Evolutionary conservation across 805 yeast species (phyloP), one percentile per base, ranked within the genome.

Genomic region (Ascoidea rubescens): DNA sequence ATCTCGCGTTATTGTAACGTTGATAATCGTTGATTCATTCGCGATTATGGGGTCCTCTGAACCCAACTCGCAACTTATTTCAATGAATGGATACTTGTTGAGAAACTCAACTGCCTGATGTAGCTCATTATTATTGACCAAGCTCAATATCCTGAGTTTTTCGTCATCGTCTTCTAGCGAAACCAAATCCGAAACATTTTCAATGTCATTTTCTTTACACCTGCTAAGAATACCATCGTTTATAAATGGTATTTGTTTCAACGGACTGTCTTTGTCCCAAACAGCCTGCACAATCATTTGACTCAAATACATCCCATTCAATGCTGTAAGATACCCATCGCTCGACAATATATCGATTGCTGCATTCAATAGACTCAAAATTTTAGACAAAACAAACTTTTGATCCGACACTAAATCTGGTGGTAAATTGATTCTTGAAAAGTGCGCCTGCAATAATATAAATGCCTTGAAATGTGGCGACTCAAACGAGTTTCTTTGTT

Each of bases 241-340:
- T 51, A 89, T 78, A 58, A 70, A 75, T 1, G 99, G 99, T 43
- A 91, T 71, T 65, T 91, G 99, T 59, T 77, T 78, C 60, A 91
- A 72, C 3, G 58, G 54, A 49, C 78, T 77, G 52, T 86, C 96
- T 5, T 79, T 71, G 57, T 80, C 86, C 95, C 96, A 88, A 31
- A 86, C 70, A 0, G 85, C 95, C 64, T 91, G 98, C 1, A 84
- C 78, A 5, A 87, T 67, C 95, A 88, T 86, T 62, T 93, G 99
- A 1, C 85, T 75, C 50, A 89, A 62, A 62, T 93, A 97, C 86
- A 93, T 86, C 0, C 87, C 91, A 48, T 76, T 73, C 57, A 87
- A 72, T 0, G 95, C 89, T 63, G 80, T 84, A 60, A 90, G 67
- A 57, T 75, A 71, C 0, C 97, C 96, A 54, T 88, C 88, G 57